Evolutionary conservation across 768 basidiomycete species (phyloP).

Genomic region (Russula sp.): DNA sequence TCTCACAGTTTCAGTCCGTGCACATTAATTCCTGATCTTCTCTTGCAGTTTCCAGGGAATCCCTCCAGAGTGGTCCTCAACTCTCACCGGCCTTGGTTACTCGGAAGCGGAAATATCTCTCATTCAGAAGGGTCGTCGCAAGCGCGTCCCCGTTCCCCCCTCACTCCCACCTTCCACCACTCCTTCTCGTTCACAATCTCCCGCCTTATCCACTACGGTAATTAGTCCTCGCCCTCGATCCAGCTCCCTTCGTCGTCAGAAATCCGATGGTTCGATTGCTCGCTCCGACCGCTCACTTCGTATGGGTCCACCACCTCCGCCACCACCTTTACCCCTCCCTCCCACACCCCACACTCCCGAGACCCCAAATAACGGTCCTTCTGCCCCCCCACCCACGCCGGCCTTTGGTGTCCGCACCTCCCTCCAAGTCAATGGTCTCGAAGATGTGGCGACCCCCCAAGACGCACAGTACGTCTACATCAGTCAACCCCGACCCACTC

Average conservation of each 20-base stretch:
- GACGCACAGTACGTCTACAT: slow-evolving; percentile 20
- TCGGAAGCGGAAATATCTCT: slow-evolving; percentile 24
- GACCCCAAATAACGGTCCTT: background rate
- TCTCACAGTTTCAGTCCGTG: background rate
- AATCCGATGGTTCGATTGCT: slow-evolving; percentile 20
- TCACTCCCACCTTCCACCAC: background rate
- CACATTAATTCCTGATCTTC: background rate
- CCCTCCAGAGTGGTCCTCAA: slow-evolving; percentile 19
- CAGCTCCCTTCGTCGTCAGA: slow-evolving; percentile 16
- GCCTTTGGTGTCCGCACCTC: background rate
- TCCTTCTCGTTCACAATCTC: slow-evolving; percentile 11
- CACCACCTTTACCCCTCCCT: slow-evolving; percentile 12
- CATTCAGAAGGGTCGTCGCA: slow-evolving; percentile 22
- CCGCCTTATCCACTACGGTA: background rate
- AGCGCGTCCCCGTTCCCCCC: slow-evolving; percentile 5
- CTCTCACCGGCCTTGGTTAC: slow-evolving; percentile 20
- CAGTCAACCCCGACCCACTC: background rate
- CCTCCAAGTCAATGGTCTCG: background rate
- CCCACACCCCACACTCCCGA: background rate
- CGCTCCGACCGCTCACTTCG: slow-evolving; percentile 21
- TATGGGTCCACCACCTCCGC: slow-evolving; percentile 11
- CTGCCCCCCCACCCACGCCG: slow-evolving; percentile 13
- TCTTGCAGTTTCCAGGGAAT: slow-evolving; percentile 21
- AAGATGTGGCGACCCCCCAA: background rate
- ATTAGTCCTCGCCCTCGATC: slow-evolving; percentile 17